Conservation (phyloP, 2,329 filamentous ascomycete species). For the Dothiorella sarmentorum region DNA sequence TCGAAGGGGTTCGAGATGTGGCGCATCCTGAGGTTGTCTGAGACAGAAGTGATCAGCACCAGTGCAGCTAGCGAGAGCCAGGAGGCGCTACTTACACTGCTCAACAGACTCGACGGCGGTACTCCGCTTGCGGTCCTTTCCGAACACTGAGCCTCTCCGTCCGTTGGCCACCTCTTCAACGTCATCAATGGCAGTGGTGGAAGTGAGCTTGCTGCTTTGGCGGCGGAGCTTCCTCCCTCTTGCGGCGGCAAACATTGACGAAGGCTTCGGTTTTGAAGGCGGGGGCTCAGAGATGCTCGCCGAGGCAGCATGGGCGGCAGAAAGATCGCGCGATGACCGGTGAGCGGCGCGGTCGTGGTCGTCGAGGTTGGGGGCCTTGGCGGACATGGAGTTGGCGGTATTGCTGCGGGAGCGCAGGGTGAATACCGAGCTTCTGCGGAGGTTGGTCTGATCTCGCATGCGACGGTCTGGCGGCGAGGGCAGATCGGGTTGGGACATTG, state of each 20-base stretch:
- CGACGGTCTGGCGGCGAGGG: constrained; percentile 32
- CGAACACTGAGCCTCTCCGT: constrained; percentile 33
- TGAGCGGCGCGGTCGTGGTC: constrained; percentile 27
- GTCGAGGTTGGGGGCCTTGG: constrained; percentile 24
- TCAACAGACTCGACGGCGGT: constrained; percentile 26
- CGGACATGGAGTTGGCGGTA: constrained; percentile 33
- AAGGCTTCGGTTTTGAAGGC: constrained; percentile 28
- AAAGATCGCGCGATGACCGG: constrained; percentile 27
- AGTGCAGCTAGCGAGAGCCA: background rate
- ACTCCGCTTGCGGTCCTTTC: constrained; percentile 29
- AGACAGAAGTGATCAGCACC: constrained; percentile 19
- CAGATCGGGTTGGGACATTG: constrained; percentile 23
- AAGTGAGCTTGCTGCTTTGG: constrained; percentile 32
- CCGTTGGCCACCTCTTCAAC: constrained; percentile 27
- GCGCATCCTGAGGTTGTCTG: constrained; percentile 23
- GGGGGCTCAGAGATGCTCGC: constrained; percentile 25
- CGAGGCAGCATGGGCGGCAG: constrained; percentile 24
- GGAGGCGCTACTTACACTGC: constrained; percentile 26
- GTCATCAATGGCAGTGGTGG: constrained; percentile 24
- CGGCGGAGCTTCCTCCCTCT: constrained; percentile 35
- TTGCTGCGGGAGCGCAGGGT: constrained; percentile 37
- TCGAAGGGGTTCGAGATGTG: constrained; percentile 61
- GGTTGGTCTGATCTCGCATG: constrained; percentile 23
- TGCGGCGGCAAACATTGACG: constrained; percentile 24
- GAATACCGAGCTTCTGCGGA: constrained; percentile 34